Evolutionary conservation across 305 asterid species (phyloP), one percentile per base, ranked within the genome.

Genomic region (Solanum chacoense): DNA sequence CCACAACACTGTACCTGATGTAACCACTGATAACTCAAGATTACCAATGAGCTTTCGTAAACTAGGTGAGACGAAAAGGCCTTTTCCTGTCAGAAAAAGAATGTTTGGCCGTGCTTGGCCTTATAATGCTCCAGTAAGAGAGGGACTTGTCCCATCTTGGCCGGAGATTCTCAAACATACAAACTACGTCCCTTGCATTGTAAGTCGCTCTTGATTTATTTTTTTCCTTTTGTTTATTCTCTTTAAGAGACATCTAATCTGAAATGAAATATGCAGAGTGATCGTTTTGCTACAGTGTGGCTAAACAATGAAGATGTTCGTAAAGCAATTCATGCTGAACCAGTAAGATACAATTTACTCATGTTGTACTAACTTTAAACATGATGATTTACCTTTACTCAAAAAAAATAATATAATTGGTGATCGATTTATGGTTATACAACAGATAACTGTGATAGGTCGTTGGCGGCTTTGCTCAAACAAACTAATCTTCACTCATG

Each of bases 21-120:
- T 50, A 50, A 50, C n/a, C 88, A 77, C 89, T 4, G 88, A 80
- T 74, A 88, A 92, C 87, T 34, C 89, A 63, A 94, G 89, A 34
- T 85, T 95, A 93, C 98, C 99, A 3, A 88, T n/a, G 34, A 97
- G 98, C 94, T 97, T 97, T 89, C 94, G 99, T 91, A 94, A 90
- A 91, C 90, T 97, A 88, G 99, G 99, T 9, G 98, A 96, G 93
- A 97, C 98, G 8, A 93, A 95, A 74, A 94, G 96, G 93, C 98
- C 98, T 65, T 92, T 95, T 84, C 95, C 94, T 3, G 95, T 96
- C 20, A 92, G 99, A 86, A 92, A 90, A 91, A 91, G 99, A 89
- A 95, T 97, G 91, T 97, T 97, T 88, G 99, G 99, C 5, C 98
- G 99, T 55, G 99, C 98, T 11, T 96, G 99, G 99, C 99, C 99